Evolutionary conservation across 768 basidiomycete genomes (phyloP), one percentile per base, ranked within the genome.

Genomic region (Tubosaeta brunneosetosa): DNA sequence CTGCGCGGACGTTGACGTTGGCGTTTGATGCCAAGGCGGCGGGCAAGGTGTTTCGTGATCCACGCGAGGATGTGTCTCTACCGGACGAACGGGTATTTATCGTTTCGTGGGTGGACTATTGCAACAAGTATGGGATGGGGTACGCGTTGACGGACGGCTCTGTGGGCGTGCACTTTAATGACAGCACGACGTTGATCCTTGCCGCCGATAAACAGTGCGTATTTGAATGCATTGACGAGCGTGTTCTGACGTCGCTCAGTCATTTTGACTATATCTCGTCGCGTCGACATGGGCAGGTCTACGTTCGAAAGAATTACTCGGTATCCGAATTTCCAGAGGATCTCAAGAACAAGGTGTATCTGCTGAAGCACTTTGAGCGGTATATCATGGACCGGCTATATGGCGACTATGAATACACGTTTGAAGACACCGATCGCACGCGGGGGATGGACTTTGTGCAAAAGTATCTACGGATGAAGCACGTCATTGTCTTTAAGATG

Each of bases 101-200:
- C 57, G 91, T 89, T 3, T 91, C 90, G n/a, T 98, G 97, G 97
- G 88, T 98, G 38, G 97, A 98, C 69, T 98, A 98, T 66, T 95
- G 92, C 67, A 91, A 94, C 71, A 97, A 97, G 76, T 99, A 97
- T 70, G 97, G 95, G n/a, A 98, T 97, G 91, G 97, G 95, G 1
- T 98, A 97, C 68, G 92, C 93, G 4, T 75, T 98, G 64, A 95
- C 93, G 17, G 94, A 99, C 63, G 94, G 95, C 3, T 88, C 89
- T 19, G 86, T 97, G 43, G 92, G 93, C 5, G 91, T 97, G 19
- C 86, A 97, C 71, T 99, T 97, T 74, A 98, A 97, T 62, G 97
- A 99, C 67, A 92, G 88, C 65, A 91, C 93, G 14, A 87, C 81
- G 29, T 66, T 97, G 56, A 81, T 97, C 31, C 73, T 98, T 56